phyloP scores from a whole-genome alignment of 2,329 filamentous ascomycete species.

The Myriosclerotinia duriaeana region DNA sequence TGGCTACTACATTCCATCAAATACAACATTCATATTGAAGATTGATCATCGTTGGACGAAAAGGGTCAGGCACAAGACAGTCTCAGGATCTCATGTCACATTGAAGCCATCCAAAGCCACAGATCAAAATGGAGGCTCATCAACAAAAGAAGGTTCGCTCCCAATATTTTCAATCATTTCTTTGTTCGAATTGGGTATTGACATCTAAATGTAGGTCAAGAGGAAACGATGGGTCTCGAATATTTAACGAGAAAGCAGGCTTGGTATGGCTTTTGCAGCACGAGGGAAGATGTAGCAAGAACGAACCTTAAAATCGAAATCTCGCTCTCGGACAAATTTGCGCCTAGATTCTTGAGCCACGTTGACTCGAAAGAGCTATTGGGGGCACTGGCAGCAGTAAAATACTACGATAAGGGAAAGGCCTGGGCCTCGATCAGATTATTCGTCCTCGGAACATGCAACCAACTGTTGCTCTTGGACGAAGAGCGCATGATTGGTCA shows the following conservation, averaged over 20 bases:
- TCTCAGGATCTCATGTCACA: slow-evolving; percentile 3
- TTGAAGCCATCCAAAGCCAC: not conserved
- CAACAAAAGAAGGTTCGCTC: too few species aligned
- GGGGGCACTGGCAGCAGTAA: fast-evolving
- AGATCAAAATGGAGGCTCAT: too few species aligned
- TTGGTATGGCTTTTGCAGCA: not conserved
- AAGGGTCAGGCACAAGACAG: not conserved
- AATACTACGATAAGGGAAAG: not conserved
- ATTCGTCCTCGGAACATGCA: not conserved
- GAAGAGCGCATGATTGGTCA: not conserved
- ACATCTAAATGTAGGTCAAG: fast-evolving
- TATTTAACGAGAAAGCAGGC: not conserved
- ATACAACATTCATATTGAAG: not conserved
- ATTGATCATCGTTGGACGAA: not conserved
- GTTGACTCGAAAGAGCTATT: not conserved
- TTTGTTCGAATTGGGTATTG: too few species aligned
- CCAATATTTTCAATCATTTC: too few species aligned
- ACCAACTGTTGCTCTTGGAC: not conserved
- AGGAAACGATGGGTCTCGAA: not conserved
- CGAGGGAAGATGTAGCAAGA: fast-evolving
- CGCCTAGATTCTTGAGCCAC: not conserved
- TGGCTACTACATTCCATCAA: not conserved
- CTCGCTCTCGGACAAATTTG: fast-evolving
- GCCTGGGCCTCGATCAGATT: not conserved
- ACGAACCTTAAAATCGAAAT: slow-evolving; percentile 4